Conservation (phyloP, 1,284 basidiomycete genomes). For the Puccinia polysora region DNA sequence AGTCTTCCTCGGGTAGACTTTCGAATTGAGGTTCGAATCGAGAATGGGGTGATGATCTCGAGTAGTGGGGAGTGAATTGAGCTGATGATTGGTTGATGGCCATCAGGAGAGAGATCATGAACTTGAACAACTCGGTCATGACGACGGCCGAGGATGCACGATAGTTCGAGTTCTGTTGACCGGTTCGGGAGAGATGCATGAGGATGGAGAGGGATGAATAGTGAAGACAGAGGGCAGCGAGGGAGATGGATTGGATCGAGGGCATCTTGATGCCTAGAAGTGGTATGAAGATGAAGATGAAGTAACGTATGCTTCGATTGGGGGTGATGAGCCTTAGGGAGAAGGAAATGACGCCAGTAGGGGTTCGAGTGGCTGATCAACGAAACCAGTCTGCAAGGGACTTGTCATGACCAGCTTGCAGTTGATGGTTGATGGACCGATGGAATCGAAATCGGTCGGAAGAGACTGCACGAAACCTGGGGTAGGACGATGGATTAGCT, state of each 20-base stretch:
- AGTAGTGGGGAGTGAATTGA: constrained; percentile 34
- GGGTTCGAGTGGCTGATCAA: too few relatives aligned
- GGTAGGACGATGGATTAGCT: too few relatives aligned
- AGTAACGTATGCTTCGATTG: too few relatives aligned
- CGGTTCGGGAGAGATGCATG: constrained; percentile 30
- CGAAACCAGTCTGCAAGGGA: too few relatives aligned
- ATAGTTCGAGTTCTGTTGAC: constrained; percentile 5
- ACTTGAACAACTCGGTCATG: constrained; percentile 49
- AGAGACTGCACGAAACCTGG: too few relatives aligned
- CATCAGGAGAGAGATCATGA: constrained; percentile 48
- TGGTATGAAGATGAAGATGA: too few relatives aligned
- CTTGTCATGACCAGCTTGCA: too few relatives aligned
- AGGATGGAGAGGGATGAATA: constrained; percentile 34
- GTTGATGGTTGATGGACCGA: too few relatives aligned
- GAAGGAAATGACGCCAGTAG: too few relatives aligned
- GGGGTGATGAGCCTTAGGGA: too few relatives aligned
- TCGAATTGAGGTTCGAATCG: constrained; percentile 12
- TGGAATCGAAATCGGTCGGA: too few relatives aligned
- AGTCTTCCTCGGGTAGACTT: not conserved
- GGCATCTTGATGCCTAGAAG: too few relatives aligned
- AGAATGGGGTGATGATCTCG: constrained; percentile 11
- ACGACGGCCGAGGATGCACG: constrained; percentile 33
- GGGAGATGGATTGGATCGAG: constrained; percentile 13
- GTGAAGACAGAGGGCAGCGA: constrained; percentile 26
- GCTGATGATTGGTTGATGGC: constrained; percentile 46